Evolutionary conservation across 768 basidiomycete genomes (phyloP).

Genomic region (Pholiota conissans): DNA sequence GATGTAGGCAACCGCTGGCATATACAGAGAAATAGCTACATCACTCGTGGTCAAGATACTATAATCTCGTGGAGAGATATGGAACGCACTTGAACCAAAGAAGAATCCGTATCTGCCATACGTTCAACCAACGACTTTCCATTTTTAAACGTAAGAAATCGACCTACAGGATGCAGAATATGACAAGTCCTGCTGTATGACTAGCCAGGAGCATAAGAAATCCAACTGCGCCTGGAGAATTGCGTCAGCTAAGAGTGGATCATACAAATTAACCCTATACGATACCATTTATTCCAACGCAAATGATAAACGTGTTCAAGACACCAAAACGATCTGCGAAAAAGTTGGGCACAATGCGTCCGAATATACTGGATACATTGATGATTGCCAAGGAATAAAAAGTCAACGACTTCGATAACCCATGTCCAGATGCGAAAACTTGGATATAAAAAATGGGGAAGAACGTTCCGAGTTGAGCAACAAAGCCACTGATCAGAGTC

Average conservation of each 20-base stretch:
- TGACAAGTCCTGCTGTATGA: background rate
- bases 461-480: conserved; percentile 6
- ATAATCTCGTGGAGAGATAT: background rate
- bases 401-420: background rate
- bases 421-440: conserved; percentile 6
- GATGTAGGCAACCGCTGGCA: background rate
- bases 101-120: background rate
- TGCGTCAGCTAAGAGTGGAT: background rate
- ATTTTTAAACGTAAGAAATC: background rate
- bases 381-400: conserved; percentile 31
- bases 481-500: conserved; percentile 2
- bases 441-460: conserved; percentile 10
- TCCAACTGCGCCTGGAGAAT: background rate
- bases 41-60: background rate
- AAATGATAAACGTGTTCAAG: conserved; percentile 30
- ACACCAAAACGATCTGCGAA: conserved; percentile 31
- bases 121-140: background rate
- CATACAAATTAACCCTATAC: too few species aligned
- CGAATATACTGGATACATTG: conserved; percentile 28
- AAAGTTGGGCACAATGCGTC: conserved; percentile 30
- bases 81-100: background rate
- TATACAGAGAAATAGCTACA: background rate
- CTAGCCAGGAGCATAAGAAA: background rate
- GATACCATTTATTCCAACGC: conserved; percentile 20
- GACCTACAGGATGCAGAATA: background rate